Conservation (phyloP, 805 yeast genomes). For the Barnettozyma californica region DNA sequence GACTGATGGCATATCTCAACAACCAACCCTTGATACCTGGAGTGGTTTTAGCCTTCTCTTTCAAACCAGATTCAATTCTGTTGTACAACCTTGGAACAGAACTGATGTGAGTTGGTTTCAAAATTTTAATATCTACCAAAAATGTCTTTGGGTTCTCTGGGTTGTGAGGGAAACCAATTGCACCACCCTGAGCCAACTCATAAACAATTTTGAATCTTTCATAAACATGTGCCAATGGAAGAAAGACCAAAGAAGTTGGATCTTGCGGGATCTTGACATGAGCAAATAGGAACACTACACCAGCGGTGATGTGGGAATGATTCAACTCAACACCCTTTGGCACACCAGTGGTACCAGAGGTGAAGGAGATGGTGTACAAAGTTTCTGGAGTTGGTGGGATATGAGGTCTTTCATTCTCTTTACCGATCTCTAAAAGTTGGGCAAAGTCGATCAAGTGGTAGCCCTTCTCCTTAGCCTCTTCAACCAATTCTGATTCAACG, state of each 20-base stretch:
- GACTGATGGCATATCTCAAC: constrained; percentile 37
- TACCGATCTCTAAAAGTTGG: constrained; percentile 36
- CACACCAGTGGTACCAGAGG: constrained; percentile 71
- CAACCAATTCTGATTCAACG: constrained; percentile 25
- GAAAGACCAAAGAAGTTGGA: constrained; percentile 34
- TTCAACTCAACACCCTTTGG: constrained; percentile 66
- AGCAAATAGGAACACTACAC: constrained; percentile 38
- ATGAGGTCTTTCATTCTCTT: constrained; percentile 35
- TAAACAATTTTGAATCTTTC: constrained; percentile 43
- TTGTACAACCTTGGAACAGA: constrained; percentile 63
- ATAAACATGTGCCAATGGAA: constrained; percentile 57
- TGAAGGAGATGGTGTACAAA: constrained; percentile 59
- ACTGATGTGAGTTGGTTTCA: constrained; percentile 48
- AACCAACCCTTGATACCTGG: constrained; percentile 40
- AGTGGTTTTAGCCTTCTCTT: constrained; percentile 39
- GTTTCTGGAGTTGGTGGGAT: constrained; percentile 48
- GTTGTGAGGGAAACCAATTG: constrained; percentile 50
- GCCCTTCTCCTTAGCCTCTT: constrained; percentile 26
- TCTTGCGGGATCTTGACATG: constrained; percentile 27
- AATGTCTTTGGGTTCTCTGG: constrained; percentile 46
- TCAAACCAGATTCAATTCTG: constrained; percentile 56
- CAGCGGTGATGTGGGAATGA: constrained; percentile 48
- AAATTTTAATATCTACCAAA: constrained; percentile 50
- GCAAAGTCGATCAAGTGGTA: constrained; percentile 30
- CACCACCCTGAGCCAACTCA: constrained; percentile 42